Base-by-base conservation (phyloP, 352 stramenopile genomes). In the Ophiocytium majus region DNA sequence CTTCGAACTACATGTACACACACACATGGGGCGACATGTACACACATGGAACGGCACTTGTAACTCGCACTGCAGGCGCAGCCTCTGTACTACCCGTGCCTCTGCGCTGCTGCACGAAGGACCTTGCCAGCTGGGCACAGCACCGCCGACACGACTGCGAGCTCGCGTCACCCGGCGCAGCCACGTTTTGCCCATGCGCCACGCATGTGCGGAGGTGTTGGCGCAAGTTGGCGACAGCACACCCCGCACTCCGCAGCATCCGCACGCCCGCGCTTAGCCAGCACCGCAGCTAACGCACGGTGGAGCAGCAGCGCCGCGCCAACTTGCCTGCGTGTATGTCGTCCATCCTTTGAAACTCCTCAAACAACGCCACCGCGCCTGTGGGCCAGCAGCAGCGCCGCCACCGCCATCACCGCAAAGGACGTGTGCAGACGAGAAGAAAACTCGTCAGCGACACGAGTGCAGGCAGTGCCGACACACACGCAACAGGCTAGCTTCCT, bases 331-430 rank as follows among this genome's bases (percentile, higher is more conserved):
- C 14, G 43, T 76, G 5, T 5, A 76, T 76, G 64, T 76, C 64
- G 17, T 76, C 64, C 10, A 76, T 5, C 64, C 64, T 76, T 17
- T 76, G 5, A 17, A 76, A 76, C 34, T 76, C 64, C 31, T 37
- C 31, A 34, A 17, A 37, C 17, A 76, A 37, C 5, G 5, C 64
- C 34, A 76, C 31, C 31, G 64, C 64, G 5, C 64, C 64, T 57
- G 43, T 57, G 43, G 14, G 5, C 43, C 5, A 57, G 14, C 43
- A 57, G 43, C 14, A 14, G 43, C 14, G 43, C 5, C 43, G n/a
- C n/a, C n/a, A n/a, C n/a, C n/a, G n/a, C n/a, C n/a, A n/a, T n/a
- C n/a, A n/a, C n/a, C n/a, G n/a, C n/a, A n/a, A n/a, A 57, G 43
- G 43, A 57, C 14, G 43, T 57, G 14, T 57, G 43, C 43, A 57